A percentile compares a stretch with the other conserved stretches of the same genome.
phyloP scores from a whole-genome alignment of 1,284 basidiomycete genomes.

The Cutaneotrichosporon sp. region DNA sequence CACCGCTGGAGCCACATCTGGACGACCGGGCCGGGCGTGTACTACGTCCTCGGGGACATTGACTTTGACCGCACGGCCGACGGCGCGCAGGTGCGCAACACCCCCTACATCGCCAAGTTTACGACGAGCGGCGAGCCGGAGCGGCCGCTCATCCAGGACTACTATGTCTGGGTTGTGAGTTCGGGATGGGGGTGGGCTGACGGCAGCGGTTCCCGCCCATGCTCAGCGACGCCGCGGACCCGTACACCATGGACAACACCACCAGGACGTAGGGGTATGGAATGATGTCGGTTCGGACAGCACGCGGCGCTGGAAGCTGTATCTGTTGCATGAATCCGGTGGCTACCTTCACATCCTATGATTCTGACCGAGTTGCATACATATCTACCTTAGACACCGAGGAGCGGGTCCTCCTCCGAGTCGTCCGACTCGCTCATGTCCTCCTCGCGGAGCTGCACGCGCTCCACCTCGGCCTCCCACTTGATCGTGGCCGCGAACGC shows the following conservation, averaged over 20 bases:
- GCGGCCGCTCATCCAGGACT: constrained; percentile 3
- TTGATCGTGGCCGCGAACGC: constrained; percentile 24
- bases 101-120: not conserved
- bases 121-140: not conserved
- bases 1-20: not conserved
- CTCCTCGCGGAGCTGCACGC: constrained; percentile 23
- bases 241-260: too few relatives aligned
- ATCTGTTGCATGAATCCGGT: not conserved
- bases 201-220: too few relatives aligned
- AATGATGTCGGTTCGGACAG: too few relatives aligned
- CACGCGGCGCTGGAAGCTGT: too few relatives aligned
- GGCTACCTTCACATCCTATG: not conserved
- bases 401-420: constrained; percentile 10
- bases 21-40: constrained; percentile 1
- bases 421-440: constrained; percentile 23
- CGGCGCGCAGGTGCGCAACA: not conserved
- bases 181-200: too few relatives aligned
- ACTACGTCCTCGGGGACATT: not conserved
- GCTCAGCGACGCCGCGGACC: too few relatives aligned
- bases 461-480: constrained; percentile 33
- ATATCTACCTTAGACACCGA: not conserved
- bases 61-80: constrained; percentile 9
- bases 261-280: too few relatives aligned
- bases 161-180: constrained; percentile 13
- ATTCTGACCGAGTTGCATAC: too few relatives aligned